phyloP scores from a whole-genome alignment of 1,139 yeast genomes.

The Diutina pseudorugosa region DNA sequence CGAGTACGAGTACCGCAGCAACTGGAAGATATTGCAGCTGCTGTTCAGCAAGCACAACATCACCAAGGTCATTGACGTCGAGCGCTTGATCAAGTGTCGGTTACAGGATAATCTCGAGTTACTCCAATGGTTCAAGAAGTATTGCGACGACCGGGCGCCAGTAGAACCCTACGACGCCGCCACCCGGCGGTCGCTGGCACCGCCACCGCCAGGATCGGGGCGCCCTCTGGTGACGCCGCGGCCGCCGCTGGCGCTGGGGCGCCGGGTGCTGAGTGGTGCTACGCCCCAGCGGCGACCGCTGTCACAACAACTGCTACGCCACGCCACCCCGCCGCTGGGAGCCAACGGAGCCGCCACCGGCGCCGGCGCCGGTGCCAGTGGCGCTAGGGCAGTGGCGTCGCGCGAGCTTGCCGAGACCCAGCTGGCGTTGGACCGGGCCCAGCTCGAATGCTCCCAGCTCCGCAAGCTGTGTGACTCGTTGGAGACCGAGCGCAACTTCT shows the following conservation, averaged over 20 bases:
- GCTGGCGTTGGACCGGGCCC: slow-evolving; percentile 26
- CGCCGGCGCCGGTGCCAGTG: not conserved
- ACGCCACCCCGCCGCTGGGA: slow-evolving; percentile 9
- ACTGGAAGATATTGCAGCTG: slow-evolving; percentile 77
- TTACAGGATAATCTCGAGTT: slow-evolving; percentile 91
- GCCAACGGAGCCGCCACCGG: slow-evolving; percentile 8
- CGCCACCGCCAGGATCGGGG: not conserved
- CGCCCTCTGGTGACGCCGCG: slow-evolving; percentile 4
- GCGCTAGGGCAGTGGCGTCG: slow-evolving; percentile 2
- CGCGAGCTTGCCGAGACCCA: slow-evolving; percentile 10
- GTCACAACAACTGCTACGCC: slow-evolving; percentile 8
- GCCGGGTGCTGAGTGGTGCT: slow-evolving; percentile 6
- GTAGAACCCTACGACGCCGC: slow-evolving; percentile 58
- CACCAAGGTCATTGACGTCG: slow-evolving; percentile 70
- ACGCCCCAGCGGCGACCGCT: slow-evolving; percentile 4
- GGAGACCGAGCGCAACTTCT: slow-evolving; percentile 77
- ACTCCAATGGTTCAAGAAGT: slow-evolving; percentile 80
- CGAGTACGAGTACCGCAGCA: slow-evolving; percentile 70
- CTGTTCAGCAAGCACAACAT: slow-evolving; percentile 61
- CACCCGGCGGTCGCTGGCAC: slow-evolving; percentile 12
- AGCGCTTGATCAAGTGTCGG: slow-evolving; percentile 70
- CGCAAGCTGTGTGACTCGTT: slow-evolving; percentile 44
- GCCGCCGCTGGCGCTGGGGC: slow-evolving; percentile 6
- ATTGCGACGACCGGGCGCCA: slow-evolving; percentile 62
- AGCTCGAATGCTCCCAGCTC: slow-evolving; percentile 40